Evolutionary conservation across 2,329 filamentous ascomycete genomes (phyloP), one percentile per base, ranked within the genome.

Genomic region (Penicillium olsonii): DNA sequence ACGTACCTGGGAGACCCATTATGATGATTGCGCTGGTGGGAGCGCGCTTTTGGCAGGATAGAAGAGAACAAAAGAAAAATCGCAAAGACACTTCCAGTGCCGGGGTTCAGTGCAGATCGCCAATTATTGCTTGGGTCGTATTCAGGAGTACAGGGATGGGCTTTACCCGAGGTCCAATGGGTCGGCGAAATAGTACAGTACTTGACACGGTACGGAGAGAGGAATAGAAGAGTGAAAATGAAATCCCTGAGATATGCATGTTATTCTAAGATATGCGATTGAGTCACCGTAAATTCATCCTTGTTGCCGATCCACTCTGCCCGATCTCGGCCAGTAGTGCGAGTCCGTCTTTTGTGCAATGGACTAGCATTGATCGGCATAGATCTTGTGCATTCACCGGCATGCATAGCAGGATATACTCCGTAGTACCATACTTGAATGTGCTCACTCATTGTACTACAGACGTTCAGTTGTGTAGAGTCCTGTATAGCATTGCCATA

Each of bases 1-100:
- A 46, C 52, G 19, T 41, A 62, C 59, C 54, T 53, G 52, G 4
- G 26, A 50, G 26, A 9, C 42, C 55, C 55, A 60, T 58, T 22
- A 26, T 54, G n/a, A 24, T 19, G 31, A 11, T 34, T n/a, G 35
- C 29, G 12, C 41, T 12, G 22, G 11, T 2, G 24, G 2, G 18
- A 17, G 29, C 37, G 35, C 46, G 20, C 41, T 4, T 18, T 14
- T 22, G 20, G 39, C 17, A 46, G 20, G 12, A 7, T 5, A 11
- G 17, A 39, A n/a, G 22, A 29, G n/a, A 20, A 1, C 15, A 26
- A 26, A 29, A 26, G n/a, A 35, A 26, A 8, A 20, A 14, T 7
- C 18, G 8, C 38, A 37, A 19, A 18, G 12, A 27, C 19, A 6
- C 20, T 37, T 29, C 12, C n/a, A 18, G 15, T n/a, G 17, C 18